Evolutionary conservation across 306 rosid genomes (phyloP).

Genomic region (Canavalia gladiata): DNA sequence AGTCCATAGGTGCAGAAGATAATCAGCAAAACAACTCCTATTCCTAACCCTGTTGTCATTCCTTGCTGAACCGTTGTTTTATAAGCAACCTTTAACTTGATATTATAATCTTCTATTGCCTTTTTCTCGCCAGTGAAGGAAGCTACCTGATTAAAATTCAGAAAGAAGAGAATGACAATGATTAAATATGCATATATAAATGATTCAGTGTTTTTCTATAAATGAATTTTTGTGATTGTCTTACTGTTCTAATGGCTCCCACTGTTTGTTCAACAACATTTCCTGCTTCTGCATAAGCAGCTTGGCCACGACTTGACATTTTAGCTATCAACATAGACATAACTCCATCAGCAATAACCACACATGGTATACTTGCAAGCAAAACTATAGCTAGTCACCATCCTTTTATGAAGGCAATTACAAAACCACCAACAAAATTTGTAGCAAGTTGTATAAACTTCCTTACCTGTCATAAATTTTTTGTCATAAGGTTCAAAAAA

Average conservation of each 20-base stretch:
- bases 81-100: constrained; percentile 70
- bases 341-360: constrained; percentile 62
- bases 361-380: constrained; percentile 69
- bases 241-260: constrained; percentile 89
- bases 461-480: constrained; percentile 72
- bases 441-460: constrained; percentile 78
- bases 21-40: constrained; percentile 57
- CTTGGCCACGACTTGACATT: constrained; percentile 82
- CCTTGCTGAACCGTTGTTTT: constrained; percentile 69
- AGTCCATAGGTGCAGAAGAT: constrained; percentile 82
- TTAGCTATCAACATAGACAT: constrained; percentile 56
- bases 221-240: constrained; percentile 13
- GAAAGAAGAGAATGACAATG: constrained; percentile 13
- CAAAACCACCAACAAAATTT: constrained; percentile 80
- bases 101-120: constrained; percentile 74
- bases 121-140: constrained; percentile 87
- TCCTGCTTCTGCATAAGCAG: constrained; percentile 92
- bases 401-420: constrained; percentile 71
- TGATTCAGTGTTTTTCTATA: neutral
- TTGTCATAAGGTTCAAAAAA: neutral
- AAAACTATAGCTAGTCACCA: constrained; percentile 76
- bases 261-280: constrained; percentile 84
- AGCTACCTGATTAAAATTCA: constrained; percentile 68
- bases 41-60: constrained; percentile 70
- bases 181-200: constrained; percentile 27